Evolutionary conservation across 495 filamentous ascomycete genomes (phyloP).

Genomic region (Chaetomium fimeti): DNA sequence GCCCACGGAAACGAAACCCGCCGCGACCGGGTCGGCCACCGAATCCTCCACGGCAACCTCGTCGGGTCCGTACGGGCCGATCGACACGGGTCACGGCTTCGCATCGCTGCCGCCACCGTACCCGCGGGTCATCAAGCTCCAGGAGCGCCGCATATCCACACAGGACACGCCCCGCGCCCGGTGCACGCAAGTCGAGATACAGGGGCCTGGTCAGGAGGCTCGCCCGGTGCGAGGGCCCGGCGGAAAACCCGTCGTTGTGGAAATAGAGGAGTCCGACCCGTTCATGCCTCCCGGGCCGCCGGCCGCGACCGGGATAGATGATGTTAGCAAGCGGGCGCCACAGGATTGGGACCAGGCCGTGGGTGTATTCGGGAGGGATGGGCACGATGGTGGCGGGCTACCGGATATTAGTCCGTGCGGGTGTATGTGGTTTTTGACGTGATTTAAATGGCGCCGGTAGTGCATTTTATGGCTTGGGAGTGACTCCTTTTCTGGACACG

Average conservation of each 20-base stretch:
- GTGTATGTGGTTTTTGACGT: slow-evolving; percentile 35
- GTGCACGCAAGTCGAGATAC: slow-evolving; percentile 71
- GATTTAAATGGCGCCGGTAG: neutral
- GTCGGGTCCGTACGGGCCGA: slow-evolving; percentile 23
- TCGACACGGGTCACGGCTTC: slow-evolving; percentile 23
- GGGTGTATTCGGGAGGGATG: neutral
- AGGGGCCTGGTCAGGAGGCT: slow-evolving; percentile 39
- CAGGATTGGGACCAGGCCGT: neutral
- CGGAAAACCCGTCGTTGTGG: slow-evolving; percentile 50
- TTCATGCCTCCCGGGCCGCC: neutral
- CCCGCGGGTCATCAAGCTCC: slow-evolving; percentile 73
- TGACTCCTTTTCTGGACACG: too few relatives aligned
- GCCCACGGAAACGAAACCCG: slow-evolving; percentile 9
- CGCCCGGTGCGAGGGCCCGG: slow-evolving; percentile 41
- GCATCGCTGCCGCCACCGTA: slow-evolving; percentile 44
- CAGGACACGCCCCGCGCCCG: slow-evolving; percentile 33
- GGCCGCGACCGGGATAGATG: neutral
- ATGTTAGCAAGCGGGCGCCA: neutral
- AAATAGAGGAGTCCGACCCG: slow-evolving; percentile 54
- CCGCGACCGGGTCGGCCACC: slow-evolving; percentile 6
- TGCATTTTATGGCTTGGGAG: too few relatives aligned
- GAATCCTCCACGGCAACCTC: slow-evolving; percentile 11
- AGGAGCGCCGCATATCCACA: slow-evolving; percentile 63
- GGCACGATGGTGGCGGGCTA: neutral
- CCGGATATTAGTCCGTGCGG: slow-evolving; percentile 32